These are phyloP conservation scores for Epichloe scottii DNA, from an alignment of 2,329 filamentous ascomycete species.

Conservation along the genomic window DNA sequence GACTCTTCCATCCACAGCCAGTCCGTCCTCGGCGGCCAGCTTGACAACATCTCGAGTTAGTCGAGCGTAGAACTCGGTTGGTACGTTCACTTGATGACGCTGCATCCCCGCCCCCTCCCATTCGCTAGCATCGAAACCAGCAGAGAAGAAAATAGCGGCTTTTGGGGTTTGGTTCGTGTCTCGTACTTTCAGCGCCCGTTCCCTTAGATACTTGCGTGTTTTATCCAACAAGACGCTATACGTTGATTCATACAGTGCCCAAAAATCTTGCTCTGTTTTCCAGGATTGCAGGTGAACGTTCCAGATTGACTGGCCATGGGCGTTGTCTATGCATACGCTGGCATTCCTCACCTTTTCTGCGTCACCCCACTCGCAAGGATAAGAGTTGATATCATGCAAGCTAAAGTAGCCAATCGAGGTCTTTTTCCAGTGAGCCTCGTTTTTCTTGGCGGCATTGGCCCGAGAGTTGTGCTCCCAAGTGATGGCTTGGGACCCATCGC, in stretches of 20 bases:
- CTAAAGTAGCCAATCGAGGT: slow-evolving; percentile 91
- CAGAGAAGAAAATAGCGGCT: slow-evolving; percentile 86
- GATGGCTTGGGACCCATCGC: slow-evolving; percentile 91
- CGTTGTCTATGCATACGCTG: slow-evolving; percentile 86
- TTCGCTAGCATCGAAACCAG: slow-evolving; percentile 93
- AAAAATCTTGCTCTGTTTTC: slow-evolving; percentile 75
- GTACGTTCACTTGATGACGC: slow-evolving; percentile 87
- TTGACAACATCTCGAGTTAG: slow-evolving; percentile 77
- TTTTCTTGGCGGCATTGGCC: slow-evolving; percentile 49
- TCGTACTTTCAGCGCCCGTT: slow-evolving; percentile 55
- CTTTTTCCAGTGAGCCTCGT: slow-evolving; percentile 65
- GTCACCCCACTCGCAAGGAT: slow-evolving; percentile 90
- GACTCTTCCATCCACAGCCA: slow-evolving; percentile 68
- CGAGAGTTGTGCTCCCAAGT: slow-evolving; percentile 81
- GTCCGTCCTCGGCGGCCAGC: slow-evolving; percentile 67
- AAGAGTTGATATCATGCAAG: slow-evolving; percentile 96
- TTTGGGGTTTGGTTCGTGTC: slow-evolving; percentile 52
- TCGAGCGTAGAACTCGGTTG: slow-evolving; percentile 89
- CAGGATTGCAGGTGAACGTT: slow-evolving; percentile 88
- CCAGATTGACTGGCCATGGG: slow-evolving; percentile 89
- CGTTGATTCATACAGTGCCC: slow-evolving; percentile 69
- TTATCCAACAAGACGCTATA: slow-evolving; percentile 73
- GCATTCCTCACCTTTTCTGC: slow-evolving; percentile 87
- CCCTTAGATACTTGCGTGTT: slow-evolving; percentile 61
- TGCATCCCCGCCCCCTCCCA: slow-evolving; percentile 92